Evolutionary conservation across 306 rosid genomes (phyloP).

Genomic region (Lupinus albus): DNA sequence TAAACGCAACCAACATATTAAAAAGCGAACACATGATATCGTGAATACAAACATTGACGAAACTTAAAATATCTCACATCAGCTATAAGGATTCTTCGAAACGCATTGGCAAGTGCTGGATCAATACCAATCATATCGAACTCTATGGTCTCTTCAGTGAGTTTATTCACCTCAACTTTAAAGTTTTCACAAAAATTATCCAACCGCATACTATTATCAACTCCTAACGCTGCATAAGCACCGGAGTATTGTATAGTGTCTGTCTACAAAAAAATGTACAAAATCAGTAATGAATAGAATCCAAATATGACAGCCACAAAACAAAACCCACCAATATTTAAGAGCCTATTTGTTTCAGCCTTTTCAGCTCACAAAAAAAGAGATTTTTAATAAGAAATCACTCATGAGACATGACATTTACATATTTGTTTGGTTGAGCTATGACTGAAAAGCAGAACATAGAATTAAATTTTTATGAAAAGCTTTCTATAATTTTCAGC

Average conservation of each 20-base stretch:
- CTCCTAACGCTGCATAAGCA: conserved; percentile 69
- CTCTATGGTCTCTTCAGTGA: conserved; percentile 66
- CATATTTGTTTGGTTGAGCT: no score
- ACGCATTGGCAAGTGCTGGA: conserved; percentile 90
- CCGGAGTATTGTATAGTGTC: conserved; percentile 85
- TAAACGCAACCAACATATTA: conserved; percentile 7
- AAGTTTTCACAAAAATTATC: conserved; percentile 71
- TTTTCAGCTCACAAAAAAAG: no score
- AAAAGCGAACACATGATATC: conserved; percentile 17
- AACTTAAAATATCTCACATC: conserved; percentile 59
- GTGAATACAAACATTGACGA: neutral
- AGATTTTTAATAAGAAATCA: no score
- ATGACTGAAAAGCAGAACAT: no score
- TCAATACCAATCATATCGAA: conserved; percentile 97
- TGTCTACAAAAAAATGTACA: conserved; percentile 60
- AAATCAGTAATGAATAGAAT: conserved; percentile 11
- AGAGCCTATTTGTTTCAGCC: no score
- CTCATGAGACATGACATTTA: no score
- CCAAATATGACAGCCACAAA: neutral
- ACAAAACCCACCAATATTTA: neutral
- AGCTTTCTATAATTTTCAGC: no score
- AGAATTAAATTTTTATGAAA: no score
- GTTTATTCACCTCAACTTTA: conserved; percentile 68
- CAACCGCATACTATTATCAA: conserved; percentile 68
- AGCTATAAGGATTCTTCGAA: conserved; percentile 87